Evolutionary conservation across 441 rosid species (phyloP).

Genomic region (Pelargonium australe): DNA sequence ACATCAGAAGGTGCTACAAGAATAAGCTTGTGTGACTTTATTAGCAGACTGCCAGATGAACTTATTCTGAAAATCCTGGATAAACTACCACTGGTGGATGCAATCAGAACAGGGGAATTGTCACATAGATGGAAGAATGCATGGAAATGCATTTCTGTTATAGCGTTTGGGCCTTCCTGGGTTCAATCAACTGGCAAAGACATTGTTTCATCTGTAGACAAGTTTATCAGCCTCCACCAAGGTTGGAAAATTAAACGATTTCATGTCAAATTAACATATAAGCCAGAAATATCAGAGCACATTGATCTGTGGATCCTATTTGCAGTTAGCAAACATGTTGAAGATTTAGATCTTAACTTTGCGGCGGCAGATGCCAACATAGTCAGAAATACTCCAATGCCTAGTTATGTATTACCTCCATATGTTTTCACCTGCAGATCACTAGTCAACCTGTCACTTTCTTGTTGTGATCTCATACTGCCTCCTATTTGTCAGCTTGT

Average conservation of each 20-base stretch:
- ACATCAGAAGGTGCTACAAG: neutral
- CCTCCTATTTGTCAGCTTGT: conserved; percentile 7
- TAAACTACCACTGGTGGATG: conserved; percentile 7
- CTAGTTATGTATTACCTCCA: conserved; percentile 5
- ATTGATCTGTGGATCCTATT: conserved; percentile 11
- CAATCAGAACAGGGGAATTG: conserved; percentile 6
- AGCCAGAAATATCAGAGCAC: conserved; percentile 4
- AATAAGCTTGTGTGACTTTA: neutral
- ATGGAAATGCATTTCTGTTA: conserved; percentile 13
- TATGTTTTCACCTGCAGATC: conserved; percentile 7
- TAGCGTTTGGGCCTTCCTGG: conserved; percentile 9
- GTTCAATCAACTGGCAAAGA: conserved; percentile 1
- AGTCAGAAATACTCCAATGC: neutral
- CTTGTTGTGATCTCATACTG: conserved; percentile 5
- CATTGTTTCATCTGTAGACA: neutral
- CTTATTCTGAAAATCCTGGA: conserved; percentile 6
- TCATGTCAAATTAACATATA: conserved; percentile 1
- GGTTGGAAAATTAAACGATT: conserved; percentile 4
- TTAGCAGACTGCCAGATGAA: conserved; percentile 14
- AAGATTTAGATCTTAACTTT: conserved; percentile 8
- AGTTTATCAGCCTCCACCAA: neutral
- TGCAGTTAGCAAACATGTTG: conserved; percentile 8
- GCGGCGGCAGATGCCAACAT: neutral
- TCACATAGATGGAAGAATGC: conserved; percentile 11
- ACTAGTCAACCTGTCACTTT: neutral